Evolutionary conservation across 306 rosid genomes (phyloP).

Genomic region (Gastrolobium villosum): DNA sequence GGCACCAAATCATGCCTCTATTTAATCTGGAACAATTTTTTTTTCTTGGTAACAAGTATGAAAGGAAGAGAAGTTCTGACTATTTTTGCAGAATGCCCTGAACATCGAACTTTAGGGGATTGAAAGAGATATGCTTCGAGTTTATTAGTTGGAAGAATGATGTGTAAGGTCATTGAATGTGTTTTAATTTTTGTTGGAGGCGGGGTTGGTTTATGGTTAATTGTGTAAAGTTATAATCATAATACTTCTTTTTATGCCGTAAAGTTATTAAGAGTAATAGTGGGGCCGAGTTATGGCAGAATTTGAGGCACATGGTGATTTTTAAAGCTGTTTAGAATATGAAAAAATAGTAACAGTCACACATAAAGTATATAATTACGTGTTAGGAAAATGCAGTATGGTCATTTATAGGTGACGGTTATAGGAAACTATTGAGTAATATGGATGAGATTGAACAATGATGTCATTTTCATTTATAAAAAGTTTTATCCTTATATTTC

Average conservation of each 20-base stretch:
- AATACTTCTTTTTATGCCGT: neutral
- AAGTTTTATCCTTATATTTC: no score
- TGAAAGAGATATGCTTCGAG: constrained; percentile 1
- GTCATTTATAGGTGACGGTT: neutral
- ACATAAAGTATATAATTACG: constrained; percentile 9
- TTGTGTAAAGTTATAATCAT: neutral
- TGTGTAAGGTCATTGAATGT: constrained; percentile 1
- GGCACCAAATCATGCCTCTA: neutral
- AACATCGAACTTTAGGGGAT: constrained; percentile 7
- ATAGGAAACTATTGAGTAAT: no score
- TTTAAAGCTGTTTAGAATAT: neutral
- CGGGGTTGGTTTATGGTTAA: neutral
- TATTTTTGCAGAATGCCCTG: constrained; percentile 4
- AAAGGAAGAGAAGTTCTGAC: neutral
- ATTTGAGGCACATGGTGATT: neutral
- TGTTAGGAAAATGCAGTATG: neutral
- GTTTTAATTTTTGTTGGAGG: neutral
- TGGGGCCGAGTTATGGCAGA: constrained; percentile 15
- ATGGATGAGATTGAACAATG: neutral
- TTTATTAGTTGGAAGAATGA: constrained; percentile 21
- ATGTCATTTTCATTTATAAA: neutral
- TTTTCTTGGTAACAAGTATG: constrained; percentile 1
- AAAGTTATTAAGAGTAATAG: neutral
- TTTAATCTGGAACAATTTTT: neutral
- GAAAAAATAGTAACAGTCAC: neutral